A percentile compares a stretch with the other conserved stretches of the same genome.
Conservation (phyloP, 208 protist species). For the Polymyxa betae region DNA sequence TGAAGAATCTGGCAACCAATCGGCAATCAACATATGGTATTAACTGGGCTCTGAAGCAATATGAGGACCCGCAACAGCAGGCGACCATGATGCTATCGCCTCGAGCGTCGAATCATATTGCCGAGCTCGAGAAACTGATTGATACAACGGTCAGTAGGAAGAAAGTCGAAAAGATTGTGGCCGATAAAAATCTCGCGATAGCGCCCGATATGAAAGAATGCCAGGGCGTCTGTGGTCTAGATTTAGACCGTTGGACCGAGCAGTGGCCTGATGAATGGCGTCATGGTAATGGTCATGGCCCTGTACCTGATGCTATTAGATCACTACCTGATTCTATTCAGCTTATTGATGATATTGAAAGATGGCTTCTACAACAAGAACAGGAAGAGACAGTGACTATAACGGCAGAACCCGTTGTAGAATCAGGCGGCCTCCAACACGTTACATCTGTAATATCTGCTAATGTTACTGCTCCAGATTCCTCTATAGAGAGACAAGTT, state of each 20-base stretch:
- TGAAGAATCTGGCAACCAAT: not conserved
- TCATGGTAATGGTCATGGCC: not conserved
- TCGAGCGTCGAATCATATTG: not conserved
- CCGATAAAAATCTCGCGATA: not conserved
- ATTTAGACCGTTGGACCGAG: not conserved
- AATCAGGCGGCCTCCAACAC: too few relatives aligned
- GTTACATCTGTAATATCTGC: too few relatives aligned
- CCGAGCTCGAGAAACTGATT: not conserved
- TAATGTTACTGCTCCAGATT: too few relatives aligned
- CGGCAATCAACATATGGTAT: not conserved
- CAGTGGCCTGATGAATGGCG: constrained; percentile 1
- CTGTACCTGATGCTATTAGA: not conserved
- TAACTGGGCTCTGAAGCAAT: not conserved
- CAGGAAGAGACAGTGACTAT: not conserved
- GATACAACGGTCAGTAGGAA: not conserved
- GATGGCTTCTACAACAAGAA: not conserved
- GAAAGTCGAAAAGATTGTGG: not conserved
- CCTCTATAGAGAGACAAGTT: not conserved
- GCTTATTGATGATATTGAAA: not conserved
- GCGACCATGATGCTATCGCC: not conserved
- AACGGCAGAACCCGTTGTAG: too few relatives aligned
- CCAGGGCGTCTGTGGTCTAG: not conserved
- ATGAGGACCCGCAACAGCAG: not conserved
- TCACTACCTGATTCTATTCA: not conserved
- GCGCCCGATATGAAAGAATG: not conserved